Conservation (phyloP, 139 green algal species). For the Tetraselmis chui region DNA sequence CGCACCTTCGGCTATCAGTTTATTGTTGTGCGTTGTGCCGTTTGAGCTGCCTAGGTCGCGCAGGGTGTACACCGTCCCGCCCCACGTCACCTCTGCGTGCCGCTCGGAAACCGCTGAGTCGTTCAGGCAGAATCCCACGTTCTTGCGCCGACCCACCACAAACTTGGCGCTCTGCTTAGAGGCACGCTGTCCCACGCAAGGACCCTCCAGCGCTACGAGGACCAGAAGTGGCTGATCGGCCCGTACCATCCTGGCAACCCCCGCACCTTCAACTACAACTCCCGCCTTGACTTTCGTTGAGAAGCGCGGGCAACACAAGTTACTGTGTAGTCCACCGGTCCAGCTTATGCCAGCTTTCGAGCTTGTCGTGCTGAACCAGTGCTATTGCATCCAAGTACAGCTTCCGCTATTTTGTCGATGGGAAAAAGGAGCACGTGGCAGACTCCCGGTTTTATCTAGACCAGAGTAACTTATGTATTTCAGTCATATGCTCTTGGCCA, state of each 20-base stretch:
- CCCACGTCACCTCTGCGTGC: constrained; percentile 50
- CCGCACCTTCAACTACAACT: too few species aligned
- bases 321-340: too few species aligned
- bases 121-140: constrained; percentile 44
- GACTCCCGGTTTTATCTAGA: too few species aligned
- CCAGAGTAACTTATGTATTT: too few species aligned
- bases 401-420: too few species aligned
- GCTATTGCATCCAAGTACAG: too few species aligned
- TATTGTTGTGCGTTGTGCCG: constrained; percentile 49
- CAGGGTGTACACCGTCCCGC: constrained; percentile 32
- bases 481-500: too few species aligned
- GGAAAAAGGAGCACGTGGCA: too few species aligned
- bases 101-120: constrained; percentile 53
- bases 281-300: too few species aligned
- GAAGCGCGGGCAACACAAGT: too few species aligned
- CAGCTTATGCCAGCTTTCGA: too few species aligned
- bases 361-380: too few species aligned
- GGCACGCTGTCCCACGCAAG: background rate
- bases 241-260: background rate
- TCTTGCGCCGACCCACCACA: background rate
- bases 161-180: background rate
- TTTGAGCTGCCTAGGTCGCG: constrained; percentile 59
- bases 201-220: background rate
- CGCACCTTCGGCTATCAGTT: constrained; percentile 24
- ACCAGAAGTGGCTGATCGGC: background rate